A percentile compares a stretch with the other conserved stretches of the same genome.
Conservation (phyloP, 441 rosid species). For the California macrophylla region DNA sequence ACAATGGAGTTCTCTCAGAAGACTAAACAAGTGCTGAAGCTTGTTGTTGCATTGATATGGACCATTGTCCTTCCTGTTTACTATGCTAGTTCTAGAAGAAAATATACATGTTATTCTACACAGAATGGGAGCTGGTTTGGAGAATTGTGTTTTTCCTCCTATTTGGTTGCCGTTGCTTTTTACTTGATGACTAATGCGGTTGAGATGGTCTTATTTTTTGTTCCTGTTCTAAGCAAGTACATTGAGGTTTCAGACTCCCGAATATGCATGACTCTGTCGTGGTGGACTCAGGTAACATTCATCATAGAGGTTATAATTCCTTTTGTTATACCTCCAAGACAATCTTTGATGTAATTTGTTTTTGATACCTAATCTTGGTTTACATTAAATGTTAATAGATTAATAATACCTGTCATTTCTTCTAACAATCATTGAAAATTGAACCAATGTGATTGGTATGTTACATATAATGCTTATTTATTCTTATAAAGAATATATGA, state of each 20-base stretch:
- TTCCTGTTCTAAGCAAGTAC: conserved; percentile 73
- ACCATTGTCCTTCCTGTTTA: conserved; percentile 67
- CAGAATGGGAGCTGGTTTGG: conserved; percentile 64
- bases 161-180: conserved; percentile 71
- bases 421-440: background rate
- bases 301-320: conserved; percentile 10
- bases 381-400: background rate
- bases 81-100: conserved; percentile 67
- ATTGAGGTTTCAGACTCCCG: conserved; percentile 68
- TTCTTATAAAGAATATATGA: background rate
- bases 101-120: conserved; percentile 71
- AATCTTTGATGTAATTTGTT: background rate
- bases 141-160: conserved; percentile 73
- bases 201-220: conserved; percentile 75
- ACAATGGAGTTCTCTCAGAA: conserved; percentile 55
- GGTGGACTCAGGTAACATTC: conserved; percentile 80
- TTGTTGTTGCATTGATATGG: conserved; percentile 69
- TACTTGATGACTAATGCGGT: conserved; percentile 63
- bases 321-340: conserved; percentile 6
- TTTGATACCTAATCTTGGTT: background rate
- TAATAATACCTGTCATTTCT: background rate
- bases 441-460: background rate
- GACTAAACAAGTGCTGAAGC: conserved; percentile 57
- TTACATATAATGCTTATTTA: background rate
- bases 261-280: conserved; percentile 44